These are phyloP conservation scores for Penicillium olsonii DNA, from an alignment of 2,329 filamentous ascomycete genomes.

Conservation along the genomic window DNA sequence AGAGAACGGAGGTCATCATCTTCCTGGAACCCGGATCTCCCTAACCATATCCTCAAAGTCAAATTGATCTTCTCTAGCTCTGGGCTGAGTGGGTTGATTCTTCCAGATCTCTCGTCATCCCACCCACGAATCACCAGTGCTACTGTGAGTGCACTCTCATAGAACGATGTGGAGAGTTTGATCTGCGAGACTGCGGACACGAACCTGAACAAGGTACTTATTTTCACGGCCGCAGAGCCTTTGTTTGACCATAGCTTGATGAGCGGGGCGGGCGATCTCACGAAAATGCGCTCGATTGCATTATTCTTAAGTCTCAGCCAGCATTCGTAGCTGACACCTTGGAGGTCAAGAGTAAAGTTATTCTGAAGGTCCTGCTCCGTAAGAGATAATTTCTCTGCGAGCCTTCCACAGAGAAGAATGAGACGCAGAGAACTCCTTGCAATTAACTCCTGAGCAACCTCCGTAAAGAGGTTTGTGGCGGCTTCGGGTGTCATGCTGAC, in stretches of 20 bases:
- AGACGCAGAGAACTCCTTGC: no score
- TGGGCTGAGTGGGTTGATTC: background rate
- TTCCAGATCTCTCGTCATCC: background rate
- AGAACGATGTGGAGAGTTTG: constrained; percentile 1
- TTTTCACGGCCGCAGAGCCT: background rate
- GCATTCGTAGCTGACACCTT: background rate
- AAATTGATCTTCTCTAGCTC: background rate
- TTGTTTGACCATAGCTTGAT: constrained; percentile 3
- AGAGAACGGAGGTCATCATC: background rate
- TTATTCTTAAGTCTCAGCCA: background rate
- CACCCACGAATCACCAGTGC: constrained; percentile 1
- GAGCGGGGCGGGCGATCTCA: background rate
- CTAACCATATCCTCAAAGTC: constrained; percentile 3
- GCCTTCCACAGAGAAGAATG: no score
- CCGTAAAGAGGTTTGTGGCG: no score
- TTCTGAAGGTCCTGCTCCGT: background rate
- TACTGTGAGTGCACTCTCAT: constrained; percentile 3
- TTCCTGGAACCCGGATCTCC: background rate
- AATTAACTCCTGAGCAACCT: no score
- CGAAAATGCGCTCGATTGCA: constrained; percentile 2
- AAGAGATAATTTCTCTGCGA: no score
- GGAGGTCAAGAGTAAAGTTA: background rate
- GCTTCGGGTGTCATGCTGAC: no score
- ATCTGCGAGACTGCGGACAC: background rate
- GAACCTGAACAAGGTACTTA: background rate